Evolutionary conservation across 345 rosid genomes (phyloP), one percentile per base, ranked within the genome.

Genomic region (Passiflora organensis): DNA sequence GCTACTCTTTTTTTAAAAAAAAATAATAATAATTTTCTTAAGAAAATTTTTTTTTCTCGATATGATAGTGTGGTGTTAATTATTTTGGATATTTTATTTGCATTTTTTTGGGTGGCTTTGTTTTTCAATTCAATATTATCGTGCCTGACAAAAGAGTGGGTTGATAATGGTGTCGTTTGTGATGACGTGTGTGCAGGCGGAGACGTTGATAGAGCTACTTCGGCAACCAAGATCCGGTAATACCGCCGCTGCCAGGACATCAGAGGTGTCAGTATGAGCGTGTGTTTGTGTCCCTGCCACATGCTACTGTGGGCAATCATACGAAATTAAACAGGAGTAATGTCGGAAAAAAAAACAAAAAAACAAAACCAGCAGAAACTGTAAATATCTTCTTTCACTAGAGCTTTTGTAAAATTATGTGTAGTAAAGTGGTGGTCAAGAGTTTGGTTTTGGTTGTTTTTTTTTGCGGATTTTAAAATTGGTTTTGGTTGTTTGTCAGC

Each of bases 141-240:
- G 46, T 51, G 51, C 41, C 62, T 53, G 13, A 76, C 36, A 41
- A 28, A 21, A 14, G 43, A 22, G 41, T 63, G 53, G 42, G 51
- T 32, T 43, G 43, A 28, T 28, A 28, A 28, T 28, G 65, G 28
- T 67, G 76, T 80, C 69, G 66, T 48, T 48, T 75, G 62, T 60
- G 46, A 53, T 16, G 39, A 48, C 43, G 20, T 47, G 45, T 47
- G 37, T 49, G 49, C 95, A 86, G 95, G 95, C 95, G 14, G 87
- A 82, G 79, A 56, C 83, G 43, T 71, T 91, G 63, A 82, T 80
- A 52, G 77, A 81, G 68, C 86, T 91, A 52, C 71, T 88, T 19
- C 85, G 99, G 77, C 96, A 81, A 72, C 93, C 94, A 62, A 86
- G 96, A 84, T 84, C 94, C 80, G 76, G 79, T 69, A 62, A 70